A percentile compares a stretch with the other conserved stretches of the same genome.
phyloP scores from a whole-genome alignment of 2,329 filamentous ascomycete species.

The Fusarium euwallaceae region DNA sequence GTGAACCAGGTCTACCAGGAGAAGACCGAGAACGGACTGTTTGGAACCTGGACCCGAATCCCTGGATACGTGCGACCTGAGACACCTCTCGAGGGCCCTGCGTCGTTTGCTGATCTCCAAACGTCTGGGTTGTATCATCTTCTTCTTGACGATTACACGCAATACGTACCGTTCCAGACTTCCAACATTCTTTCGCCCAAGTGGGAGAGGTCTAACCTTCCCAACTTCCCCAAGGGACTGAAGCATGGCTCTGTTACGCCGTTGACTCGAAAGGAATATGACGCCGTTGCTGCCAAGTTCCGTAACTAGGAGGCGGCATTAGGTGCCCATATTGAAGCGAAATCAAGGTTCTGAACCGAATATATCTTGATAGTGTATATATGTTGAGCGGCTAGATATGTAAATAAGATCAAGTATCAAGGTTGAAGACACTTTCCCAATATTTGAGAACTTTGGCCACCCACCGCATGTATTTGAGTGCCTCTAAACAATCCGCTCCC shows the following conservation, averaged over 20 bases:
- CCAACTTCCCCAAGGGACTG: slow-evolving; percentile 57
- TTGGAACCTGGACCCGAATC: slow-evolving; percentile 61
- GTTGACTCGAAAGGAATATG: slow-evolving; percentile 56
- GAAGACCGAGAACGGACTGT: slow-evolving; percentile 58
- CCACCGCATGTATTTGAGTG: not conserved
- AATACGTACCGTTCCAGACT: slow-evolving; percentile 61
- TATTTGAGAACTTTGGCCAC: not conserved
- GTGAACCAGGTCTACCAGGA: slow-evolving; percentile 63
- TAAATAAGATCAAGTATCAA: not conserved
- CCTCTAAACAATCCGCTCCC: not conserved
- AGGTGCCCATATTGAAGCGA: not conserved
- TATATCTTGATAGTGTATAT: not conserved
- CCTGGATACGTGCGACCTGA: slow-evolving; percentile 51
- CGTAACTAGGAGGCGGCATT: not conserved
- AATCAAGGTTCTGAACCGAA: not conserved
- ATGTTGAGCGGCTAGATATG: not conserved
- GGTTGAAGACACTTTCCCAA: not conserved
- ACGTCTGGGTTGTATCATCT: slow-evolving; percentile 55
- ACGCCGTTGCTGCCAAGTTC: slow-evolving; percentile 47
- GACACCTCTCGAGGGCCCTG: slow-evolving; percentile 53
- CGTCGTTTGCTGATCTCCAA: slow-evolving; percentile 54
- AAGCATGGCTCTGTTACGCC: slow-evolving; percentile 64
- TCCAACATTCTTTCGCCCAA: slow-evolving; percentile 50
- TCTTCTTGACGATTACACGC: slow-evolving; percentile 59
- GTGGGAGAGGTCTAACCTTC: slow-evolving; percentile 51